phyloP scores from a whole-genome alignment of 805 yeast genomes.

The Kuraishia borneana region DNA sequence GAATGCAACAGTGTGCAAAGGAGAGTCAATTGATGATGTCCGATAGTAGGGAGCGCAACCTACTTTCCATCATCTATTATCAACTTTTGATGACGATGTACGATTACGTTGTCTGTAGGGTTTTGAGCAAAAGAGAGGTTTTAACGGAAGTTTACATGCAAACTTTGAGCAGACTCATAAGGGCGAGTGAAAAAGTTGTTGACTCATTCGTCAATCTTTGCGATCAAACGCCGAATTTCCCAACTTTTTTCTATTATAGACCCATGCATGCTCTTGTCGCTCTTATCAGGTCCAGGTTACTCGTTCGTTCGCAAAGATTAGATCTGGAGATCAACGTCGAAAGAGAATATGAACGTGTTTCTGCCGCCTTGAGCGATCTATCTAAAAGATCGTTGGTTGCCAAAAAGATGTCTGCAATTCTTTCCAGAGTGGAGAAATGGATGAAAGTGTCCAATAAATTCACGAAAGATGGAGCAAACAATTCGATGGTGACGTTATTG shows the following conservation, averaged over 20 bases:
- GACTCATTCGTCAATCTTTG: slow-evolving; percentile 31
- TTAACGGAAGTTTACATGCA: slow-evolving; percentile 22
- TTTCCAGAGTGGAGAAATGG: slow-evolving; percentile 25
- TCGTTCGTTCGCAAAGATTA: slow-evolving; percentile 30
- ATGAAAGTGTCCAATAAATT: slow-evolving; percentile 24
- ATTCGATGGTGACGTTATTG: slow-evolving; percentile 39
- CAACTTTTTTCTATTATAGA: slow-evolving; percentile 41
- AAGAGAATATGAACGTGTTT: slow-evolving; percentile 17
- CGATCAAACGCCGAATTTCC: slow-evolving; percentile 27
- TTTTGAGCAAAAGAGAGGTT: slow-evolving; percentile 17
- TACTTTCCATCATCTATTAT: slow-evolving; percentile 34
- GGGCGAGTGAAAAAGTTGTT: slow-evolving; percentile 33
- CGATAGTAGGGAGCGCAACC: slow-evolving; percentile 23
- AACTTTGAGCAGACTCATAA: slow-evolving; percentile 28
- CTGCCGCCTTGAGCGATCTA: slow-evolving; percentile 11
- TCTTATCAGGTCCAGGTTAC: slow-evolving; percentile 31
- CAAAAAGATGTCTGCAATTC: slow-evolving; percentile 19
- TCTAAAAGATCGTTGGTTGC: slow-evolving; percentile 19
- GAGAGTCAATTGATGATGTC: slow-evolving; percentile 26
- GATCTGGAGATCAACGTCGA: slow-evolving; percentile 21
- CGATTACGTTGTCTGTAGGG: slow-evolving; percentile 37
- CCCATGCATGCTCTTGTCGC: slow-evolving; percentile 42
- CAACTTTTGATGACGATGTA: slow-evolving; percentile 40
- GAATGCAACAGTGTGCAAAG: slow-evolving; percentile 25
- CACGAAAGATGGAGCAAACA: slow-evolving; percentile 39